phyloP scores from a whole-genome alignment of 2,329 filamentous ascomycete genomes.

The Penicillium palitans region DNA sequence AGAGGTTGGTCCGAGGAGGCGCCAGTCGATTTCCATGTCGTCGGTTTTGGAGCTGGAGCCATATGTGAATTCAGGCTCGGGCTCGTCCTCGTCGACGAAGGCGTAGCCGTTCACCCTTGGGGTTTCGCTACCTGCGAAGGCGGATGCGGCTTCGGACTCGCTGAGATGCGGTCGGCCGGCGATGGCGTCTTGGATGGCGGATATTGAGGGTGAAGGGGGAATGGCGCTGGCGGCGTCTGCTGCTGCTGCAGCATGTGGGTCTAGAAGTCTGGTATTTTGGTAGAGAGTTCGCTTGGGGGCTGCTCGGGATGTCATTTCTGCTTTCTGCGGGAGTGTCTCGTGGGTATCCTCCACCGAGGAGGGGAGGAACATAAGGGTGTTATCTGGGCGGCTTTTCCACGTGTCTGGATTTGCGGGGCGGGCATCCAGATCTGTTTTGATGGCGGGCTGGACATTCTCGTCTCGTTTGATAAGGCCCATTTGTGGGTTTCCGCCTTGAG shows the following conservation, averaged over 20 bases:
- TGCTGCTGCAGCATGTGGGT: conserved; percentile 44
- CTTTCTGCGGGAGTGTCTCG: conserved; percentile 64
- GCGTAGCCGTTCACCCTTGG: conserved; percentile 90
- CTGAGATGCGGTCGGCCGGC: conserved; percentile 66
- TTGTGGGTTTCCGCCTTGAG: conserved; percentile 60
- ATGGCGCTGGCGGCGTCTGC: conserved; percentile 39
- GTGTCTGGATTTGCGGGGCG: conserved; percentile 74
- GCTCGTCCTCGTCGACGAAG: conserved; percentile 78
- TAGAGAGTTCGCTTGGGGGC: conserved; percentile 77
- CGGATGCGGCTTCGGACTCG: conserved; percentile 58
- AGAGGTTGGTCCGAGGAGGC: conserved; percentile 44
- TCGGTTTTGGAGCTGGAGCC: conserved; percentile 10
- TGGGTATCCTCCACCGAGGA: conserved; percentile 53
- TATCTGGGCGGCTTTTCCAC: conserved; percentile 74
- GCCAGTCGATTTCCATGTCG: conserved; percentile 31
- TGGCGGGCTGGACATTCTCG: conserved; percentile 52
- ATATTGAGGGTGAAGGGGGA: conserved; percentile 78
- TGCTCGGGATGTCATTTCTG: conserved; percentile 70
- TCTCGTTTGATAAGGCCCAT: conserved; percentile 44
- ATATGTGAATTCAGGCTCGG: conserved; percentile 33
- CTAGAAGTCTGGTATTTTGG: conserved; percentile 74
- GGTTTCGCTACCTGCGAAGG: conserved; percentile 67
- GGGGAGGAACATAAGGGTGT: conserved; percentile 78
- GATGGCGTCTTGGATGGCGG: conserved; percentile 80
- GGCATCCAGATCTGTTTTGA: conserved; percentile 63